Conservation (phyloP, 2,329 filamentous ascomycete genomes). For the Celoporthe dispersa region DNA sequence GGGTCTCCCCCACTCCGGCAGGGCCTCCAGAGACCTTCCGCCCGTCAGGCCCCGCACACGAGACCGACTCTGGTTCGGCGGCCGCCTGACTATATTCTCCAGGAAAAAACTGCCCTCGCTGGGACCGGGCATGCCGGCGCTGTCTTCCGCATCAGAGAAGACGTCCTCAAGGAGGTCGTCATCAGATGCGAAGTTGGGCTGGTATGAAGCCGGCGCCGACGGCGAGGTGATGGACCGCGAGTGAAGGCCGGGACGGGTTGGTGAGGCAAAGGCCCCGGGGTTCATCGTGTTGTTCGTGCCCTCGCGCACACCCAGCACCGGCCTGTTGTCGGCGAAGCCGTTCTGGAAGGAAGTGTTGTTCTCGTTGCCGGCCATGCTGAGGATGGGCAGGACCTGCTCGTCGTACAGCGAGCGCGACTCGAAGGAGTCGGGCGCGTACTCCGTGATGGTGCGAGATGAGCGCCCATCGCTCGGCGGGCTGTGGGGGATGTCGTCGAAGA, state of each 20-base stretch:
- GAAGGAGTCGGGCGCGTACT: constrained; percentile 67
- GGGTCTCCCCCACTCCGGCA: constrained; percentile 21
- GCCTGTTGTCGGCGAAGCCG: constrained; percentile 77
- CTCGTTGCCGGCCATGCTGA: constrained; percentile 77
- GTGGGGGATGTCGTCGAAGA: constrained; percentile 72
- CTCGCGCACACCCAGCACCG: constrained; percentile 60
- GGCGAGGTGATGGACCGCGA: constrained; percentile 86
- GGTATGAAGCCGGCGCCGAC: constrained; percentile 59
- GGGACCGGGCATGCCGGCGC: constrained; percentile 42
- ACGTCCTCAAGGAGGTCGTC: constrained; percentile 76
- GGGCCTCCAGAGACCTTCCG: constrained; percentile 46
- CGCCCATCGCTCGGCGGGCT: constrained; percentile 65
- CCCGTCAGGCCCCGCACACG: constrained; percentile 68
- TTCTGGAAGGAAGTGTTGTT: constrained; percentile 79
- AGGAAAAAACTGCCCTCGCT: constrained; percentile 57
- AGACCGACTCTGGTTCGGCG: constrained; percentile 60
- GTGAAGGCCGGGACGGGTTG: constrained; percentile 70
- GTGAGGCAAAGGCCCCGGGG: constrained; percentile 59
- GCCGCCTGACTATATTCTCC: constrained; percentile 65
- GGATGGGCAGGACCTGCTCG: constrained; percentile 86
- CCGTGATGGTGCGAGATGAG: constrained; percentile 66
- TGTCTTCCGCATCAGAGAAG: constrained; percentile 78
- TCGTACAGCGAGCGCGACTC: constrained; percentile 86
- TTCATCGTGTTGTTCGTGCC: constrained; percentile 66
- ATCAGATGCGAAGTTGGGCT: constrained; percentile 68